A percentile compares a stretch with the other conserved stretches of the same genome.
phyloP scores from a whole-genome alignment of 768 basidiomycete species.

The Pholiota microspora region DNA sequence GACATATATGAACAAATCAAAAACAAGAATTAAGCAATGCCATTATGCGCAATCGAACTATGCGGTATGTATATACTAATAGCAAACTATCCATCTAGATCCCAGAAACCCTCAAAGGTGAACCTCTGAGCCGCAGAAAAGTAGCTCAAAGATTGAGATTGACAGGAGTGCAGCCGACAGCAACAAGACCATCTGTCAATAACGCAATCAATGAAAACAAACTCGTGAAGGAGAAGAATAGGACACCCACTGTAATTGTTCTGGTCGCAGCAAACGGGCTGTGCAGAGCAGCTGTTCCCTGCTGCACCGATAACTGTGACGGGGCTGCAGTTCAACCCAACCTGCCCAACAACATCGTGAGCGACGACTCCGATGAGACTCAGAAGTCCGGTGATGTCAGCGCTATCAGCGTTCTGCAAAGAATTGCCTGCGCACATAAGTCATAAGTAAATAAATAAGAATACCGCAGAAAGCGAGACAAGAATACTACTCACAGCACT shows the following conservation, averaged over 20 bases:
- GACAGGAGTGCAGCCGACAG: neutral
- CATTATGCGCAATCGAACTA: too few species aligned
- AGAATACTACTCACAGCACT: neutral
- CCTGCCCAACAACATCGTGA: neutral
- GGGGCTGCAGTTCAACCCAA: neutral
- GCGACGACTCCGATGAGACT: neutral
- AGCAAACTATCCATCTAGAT: too few species aligned
- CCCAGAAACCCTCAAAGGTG: too few species aligned
- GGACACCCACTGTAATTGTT: neutral
- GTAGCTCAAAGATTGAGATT: too few species aligned
- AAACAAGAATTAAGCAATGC: too few species aligned
- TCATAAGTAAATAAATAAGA: neutral
- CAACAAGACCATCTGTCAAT: neutral
- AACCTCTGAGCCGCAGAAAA: too few species aligned
- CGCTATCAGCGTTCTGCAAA: neutral
- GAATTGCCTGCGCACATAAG: neutral
- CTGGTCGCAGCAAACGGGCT: neutral
- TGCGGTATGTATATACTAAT: too few species aligned
- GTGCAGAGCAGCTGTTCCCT: neutral
- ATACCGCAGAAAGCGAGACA: neutral
- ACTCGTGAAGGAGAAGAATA: neutral
- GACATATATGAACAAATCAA: too few species aligned
- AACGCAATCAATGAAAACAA: neutral
- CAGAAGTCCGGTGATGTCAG: neutral
- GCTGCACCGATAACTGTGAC: neutral